Percentiles rank a stretch among this genome's conserved stretches.
Evolutionary conservation across 495 filamentous ascomycete species (phyloP).

Genomic region (Pseudomonodictys pantanalensis): DNA sequence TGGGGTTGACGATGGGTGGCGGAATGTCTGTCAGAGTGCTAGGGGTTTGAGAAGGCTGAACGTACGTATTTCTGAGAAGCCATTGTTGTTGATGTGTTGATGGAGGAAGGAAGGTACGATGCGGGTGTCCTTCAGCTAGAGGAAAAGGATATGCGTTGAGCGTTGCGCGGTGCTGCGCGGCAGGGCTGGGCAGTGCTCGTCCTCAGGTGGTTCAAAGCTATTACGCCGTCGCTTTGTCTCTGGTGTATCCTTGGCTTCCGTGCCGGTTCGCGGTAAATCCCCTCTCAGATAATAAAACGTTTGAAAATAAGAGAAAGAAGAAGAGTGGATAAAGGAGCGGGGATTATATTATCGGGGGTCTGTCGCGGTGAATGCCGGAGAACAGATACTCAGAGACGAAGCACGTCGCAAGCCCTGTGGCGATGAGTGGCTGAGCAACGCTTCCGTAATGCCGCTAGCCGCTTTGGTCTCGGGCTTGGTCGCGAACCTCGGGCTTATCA

Average conservation of each 20-base stretch:
- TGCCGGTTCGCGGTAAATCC: background rate
- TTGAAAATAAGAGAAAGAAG: background rate
- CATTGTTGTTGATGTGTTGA: slow-evolving; percentile 6
- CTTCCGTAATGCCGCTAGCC: background rate
- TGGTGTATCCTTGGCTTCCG: no score
- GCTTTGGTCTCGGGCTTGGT: no score
- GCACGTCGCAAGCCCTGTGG: background rate
- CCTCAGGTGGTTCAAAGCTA: no score
- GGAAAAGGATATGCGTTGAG: background rate
- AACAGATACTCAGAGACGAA: background rate
- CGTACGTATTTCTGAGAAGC: slow-evolving; percentile 25
- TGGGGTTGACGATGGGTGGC: background rate
- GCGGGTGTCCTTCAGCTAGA: background rate
- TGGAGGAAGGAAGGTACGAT: slow-evolving; percentile 1
- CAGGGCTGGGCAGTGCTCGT: slow-evolving; percentile 10
- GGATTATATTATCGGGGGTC: background rate
- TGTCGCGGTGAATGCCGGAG: background rate
- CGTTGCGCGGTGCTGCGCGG: background rate
- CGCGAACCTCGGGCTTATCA: no score
- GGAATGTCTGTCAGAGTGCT: slow-evolving; percentile 1
- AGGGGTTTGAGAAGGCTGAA: background rate
- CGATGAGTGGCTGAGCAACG: background rate
- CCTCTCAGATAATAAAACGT: no score
- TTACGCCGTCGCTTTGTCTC: no score
- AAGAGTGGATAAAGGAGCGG: background rate